Base-by-base conservation (phyloP, 2,329 filamentous ascomycete species). In the Gaeumannomyces tritici region DNA sequence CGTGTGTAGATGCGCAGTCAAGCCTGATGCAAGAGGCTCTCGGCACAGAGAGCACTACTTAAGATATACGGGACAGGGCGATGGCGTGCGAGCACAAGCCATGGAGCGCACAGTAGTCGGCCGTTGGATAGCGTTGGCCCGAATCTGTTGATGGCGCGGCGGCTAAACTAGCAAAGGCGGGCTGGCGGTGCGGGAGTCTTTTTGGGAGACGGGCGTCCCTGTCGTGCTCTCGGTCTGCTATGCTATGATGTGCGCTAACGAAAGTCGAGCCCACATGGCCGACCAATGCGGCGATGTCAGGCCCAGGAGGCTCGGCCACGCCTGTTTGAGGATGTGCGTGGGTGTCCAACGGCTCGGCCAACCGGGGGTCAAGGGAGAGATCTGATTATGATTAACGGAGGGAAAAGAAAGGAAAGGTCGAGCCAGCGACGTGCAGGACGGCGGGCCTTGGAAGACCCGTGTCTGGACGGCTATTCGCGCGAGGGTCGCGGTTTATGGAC, bases 241-340 rank as follows among this genome's bases (percentile, higher is more conserved):
- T 51, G 42, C 42, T 51, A 51, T n/a, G 42, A 51, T 51, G 18
- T 51, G 42, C 42, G 42, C 42, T 24, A 51, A 51, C 18, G 42
- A 24, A 21, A 24, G n/a, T 21, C 18, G 42, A 51, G 18, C 42
- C 68, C 68, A 70, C 70, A 73, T 71, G 68, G 68, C 70, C 69
- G 68, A 67, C 67, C 57, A 68, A 71, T 69, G 66, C 70, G 65
- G 65, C 62, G 29, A 26, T 59, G 57, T n/a, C 42, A n/a, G 21
- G 42, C 42, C 18, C 21, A 51, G 9, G 42, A 51, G 42, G 18
- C 42, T 51, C 42, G 42, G 42, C 42, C 24, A 21, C 21, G n/a
- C 42, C 42, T n/a, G 42, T 51, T 24, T n/a, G 42, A 51, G 42
- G 42, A 51, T 51, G n/a, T 1, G 42, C 24, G 42, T 21, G 11